These are phyloP conservation scores for Phytophthora kernoviae DNA, from an alignment of 352 stramenopile species.

Conservation along the genomic window DNA sequence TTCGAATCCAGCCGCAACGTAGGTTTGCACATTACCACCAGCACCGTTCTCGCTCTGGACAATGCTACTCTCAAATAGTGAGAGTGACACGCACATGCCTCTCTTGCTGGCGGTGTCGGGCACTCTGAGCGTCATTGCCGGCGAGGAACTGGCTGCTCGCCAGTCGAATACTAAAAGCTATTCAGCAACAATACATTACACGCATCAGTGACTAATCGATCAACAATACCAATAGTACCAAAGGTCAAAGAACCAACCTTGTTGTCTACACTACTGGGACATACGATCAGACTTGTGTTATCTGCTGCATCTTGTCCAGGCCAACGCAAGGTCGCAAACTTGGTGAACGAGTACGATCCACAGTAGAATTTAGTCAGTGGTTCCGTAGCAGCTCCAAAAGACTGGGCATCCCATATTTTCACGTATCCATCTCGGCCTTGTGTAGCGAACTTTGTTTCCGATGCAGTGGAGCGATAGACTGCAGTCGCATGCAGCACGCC, in stretches of 20 bases:
- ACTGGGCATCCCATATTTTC: constrained; percentile 60
- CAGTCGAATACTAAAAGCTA: constrained; percentile 59
- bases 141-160: constrained; percentile 27
- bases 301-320: constrained; percentile 1
- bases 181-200: not conserved
- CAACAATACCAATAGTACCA: not conserved
- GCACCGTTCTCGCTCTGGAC: constrained; percentile 14
- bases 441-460: constrained; percentile 46
- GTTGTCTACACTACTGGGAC: constrained; percentile 47
- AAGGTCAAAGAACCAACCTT: constrained; percentile 21
- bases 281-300: constrained; percentile 40
- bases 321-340: constrained; percentile 58
- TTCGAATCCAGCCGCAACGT: constrained; percentile 72
- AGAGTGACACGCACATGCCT: constrained; percentile 59
- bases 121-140: constrained; percentile 38
- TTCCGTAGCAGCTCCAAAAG: constrained; percentile 22
- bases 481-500: constrained; percentile 62
- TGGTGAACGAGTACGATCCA: constrained; percentile 72
- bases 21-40: constrained; percentile 32
- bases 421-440: constrained; percentile 79
- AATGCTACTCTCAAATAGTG: constrained; percentile 35
- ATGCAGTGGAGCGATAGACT: constrained; percentile 12
- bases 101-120: constrained; percentile 37
- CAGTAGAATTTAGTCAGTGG: constrained; percentile 54
- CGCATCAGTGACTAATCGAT: not conserved